Evolutionary conservation across 306 rosid species (phyloP), one percentile per base, ranked within the genome.

Genomic region (Adenanthera pavonina): DNA sequence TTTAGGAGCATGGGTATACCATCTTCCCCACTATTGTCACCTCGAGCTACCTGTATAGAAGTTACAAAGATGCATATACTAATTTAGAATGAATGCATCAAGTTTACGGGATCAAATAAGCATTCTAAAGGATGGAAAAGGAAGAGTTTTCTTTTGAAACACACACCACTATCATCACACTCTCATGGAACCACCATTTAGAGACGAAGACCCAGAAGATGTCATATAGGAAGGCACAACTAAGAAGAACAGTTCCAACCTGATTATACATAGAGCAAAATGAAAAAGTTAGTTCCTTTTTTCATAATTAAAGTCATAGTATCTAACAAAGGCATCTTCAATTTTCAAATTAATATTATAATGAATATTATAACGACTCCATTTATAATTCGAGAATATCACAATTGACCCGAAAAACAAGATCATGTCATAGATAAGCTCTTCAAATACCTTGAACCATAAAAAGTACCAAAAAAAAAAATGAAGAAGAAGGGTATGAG

Each of bases 81-180:
- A 5, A 17, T 64, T 72, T 40, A 78, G 47, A 69, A 46, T 38
- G 76, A 38, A 46, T 14, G 20, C 67, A 69, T 75, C 75, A 7
- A 25, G 80, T 41, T 69, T 43, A 33, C 70, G 59, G 59, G 69
- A 62, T 30, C 56, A 73, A 72, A 56, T 3, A 61, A 41, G 72
- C 38, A 35, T 10, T 38, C 52, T 60, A 41, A 47, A 65, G 48
- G 56, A 74, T 30, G 69, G 49, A 47, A 49, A 51, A 41, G 65
- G 54, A 54, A 69, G 75, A 57, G 62, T 13, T 10, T 51, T 41
- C 40, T 78, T 46, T 44, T 25, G 74, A 81, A 79, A 52, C 65
- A 92, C 98, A 85, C 73, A 95, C 99, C 93, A 93, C 99, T 92
- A 95, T 95, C 99, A 95, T 95, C 82, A 95, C 99, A 57, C 99